A percentile compares a stretch with the other conserved stretches of the same genome.
phyloP scores from a whole-genome alignment of 2,329 filamentous ascomycete species.

The Stemphylium beticola region DNA sequence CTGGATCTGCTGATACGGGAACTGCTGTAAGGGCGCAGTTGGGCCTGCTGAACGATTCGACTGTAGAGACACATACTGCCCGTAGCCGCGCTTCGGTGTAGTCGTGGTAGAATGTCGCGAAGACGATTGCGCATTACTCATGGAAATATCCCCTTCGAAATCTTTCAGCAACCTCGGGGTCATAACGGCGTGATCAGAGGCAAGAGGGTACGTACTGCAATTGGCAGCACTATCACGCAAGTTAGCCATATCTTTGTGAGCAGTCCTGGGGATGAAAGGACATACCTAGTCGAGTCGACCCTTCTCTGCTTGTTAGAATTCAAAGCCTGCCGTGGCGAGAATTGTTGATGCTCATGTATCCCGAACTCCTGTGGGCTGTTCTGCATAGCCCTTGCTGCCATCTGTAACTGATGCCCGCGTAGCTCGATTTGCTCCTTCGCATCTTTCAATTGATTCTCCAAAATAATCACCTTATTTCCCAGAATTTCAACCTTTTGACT shows the following conservation, averaged over 20 bases:
- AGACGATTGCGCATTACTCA: background rate
- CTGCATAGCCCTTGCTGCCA: background rate
- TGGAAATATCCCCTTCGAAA: background rate
- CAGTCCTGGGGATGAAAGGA: too few species aligned
- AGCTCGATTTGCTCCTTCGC: background rate
- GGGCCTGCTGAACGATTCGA: background rate
- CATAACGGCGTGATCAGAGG: background rate
- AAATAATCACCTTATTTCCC: too few species aligned
- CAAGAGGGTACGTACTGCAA: background rate
- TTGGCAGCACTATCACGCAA: background rate
- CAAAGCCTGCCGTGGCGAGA: background rate
- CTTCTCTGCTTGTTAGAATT: constrained; percentile 2
- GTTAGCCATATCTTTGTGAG: background rate
- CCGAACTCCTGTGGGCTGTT: background rate
- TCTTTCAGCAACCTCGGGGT: background rate
- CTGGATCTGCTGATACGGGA: background rate
- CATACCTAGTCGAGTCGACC: background rate
- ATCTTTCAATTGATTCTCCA: background rate
- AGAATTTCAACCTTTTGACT: background rate
- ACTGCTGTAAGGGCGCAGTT: background rate
- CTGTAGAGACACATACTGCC: background rate
- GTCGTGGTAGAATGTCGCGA: background rate
- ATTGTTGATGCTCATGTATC: background rate
- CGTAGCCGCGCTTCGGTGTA: background rate
- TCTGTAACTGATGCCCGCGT: background rate